These are phyloP conservation scores for Saccharomycopsis synnaedendra DNA, from an alignment of 805 yeast species.

Conservation along the genomic window DNA sequence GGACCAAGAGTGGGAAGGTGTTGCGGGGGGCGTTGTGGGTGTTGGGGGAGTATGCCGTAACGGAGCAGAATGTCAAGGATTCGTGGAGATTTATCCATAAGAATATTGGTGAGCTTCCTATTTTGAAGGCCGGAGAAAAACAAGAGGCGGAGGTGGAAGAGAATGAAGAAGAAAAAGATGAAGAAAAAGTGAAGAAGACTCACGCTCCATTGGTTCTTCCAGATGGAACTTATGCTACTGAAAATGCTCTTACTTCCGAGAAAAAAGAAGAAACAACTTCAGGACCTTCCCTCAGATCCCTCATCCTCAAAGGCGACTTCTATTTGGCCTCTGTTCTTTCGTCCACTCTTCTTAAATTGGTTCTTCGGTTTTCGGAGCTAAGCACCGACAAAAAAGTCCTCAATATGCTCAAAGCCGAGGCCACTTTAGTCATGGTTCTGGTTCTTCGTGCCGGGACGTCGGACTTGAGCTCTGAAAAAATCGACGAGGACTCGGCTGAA, in stretches of 20 bases:
- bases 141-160: slow-evolving; percentile 27
- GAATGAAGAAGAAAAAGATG: slow-evolving; percentile 21
- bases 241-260: slow-evolving; percentile 59
- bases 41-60: slow-evolving; percentile 79
- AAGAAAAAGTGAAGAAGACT: slow-evolving; percentile 20
- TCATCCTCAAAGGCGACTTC: slow-evolving; percentile 79
- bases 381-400: slow-evolving; percentile 42
- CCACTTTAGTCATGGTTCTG: slow-evolving; percentile 84
- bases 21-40: slow-evolving; percentile 94
- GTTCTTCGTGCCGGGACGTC: slow-evolving; percentile 82
- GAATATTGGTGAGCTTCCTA: slow-evolving; percentile 86
- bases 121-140: slow-evolving; percentile 60
- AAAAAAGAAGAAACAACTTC: slow-evolving; percentile 20
- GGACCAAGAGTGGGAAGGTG: slow-evolving; percentile 76
- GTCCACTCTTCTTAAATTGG: slow-evolving; percentile 79
- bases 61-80: slow-evolving; percentile 58
- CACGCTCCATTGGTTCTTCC: slow-evolving; percentile 79
- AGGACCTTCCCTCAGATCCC: slow-evolving; percentile 69
- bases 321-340: slow-evolving; percentile 84
- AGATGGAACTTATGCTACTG: slow-evolving; percentile 99
- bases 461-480: slow-evolving; percentile 51
- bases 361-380: slow-evolving; percentile 57
- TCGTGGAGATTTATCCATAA: slow-evolving; percentile 83
- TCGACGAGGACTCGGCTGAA: slow-evolving; percentile 96
- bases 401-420: slow-evolving; percentile 91